These are phyloP conservation scores for Elasticomyces elasticus DNA, from an alignment of 495 filamentous ascomycete species.

Conservation along the genomic window DNA sequence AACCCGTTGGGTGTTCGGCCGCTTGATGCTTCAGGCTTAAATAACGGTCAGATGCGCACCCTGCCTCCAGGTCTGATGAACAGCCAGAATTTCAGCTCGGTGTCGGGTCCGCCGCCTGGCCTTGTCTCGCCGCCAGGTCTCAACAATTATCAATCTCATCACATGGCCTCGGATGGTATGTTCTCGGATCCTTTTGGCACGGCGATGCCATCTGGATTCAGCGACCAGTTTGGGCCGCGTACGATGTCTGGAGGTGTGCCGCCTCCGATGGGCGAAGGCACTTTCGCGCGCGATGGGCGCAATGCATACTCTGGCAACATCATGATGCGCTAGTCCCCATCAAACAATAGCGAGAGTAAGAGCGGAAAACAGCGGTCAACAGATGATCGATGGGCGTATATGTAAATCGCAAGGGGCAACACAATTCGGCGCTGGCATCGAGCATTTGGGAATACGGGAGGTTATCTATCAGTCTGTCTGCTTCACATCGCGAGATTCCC, in stretches of 20 bases:
- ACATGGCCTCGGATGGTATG: slow-evolving; percentile 12
- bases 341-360: background rate
- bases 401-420: too few species aligned
- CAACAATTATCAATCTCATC: background rate
- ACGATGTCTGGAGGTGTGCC: slow-evolving; percentile 10
- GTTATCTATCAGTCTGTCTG: background rate
- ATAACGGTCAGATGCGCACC: slow-evolving; percentile 3
- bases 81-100: slow-evolving; percentile 12
- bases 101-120: slow-evolving; percentile 19
- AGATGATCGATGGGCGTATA: too few species aligned
- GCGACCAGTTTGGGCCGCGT: background rate
- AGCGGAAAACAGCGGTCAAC: too few species aligned
- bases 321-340: background rate
- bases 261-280: background rate
- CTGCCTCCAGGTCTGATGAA: slow-evolving; percentile 14
- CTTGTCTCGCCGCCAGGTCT: slow-evolving; percentile 3
- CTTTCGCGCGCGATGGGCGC: background rate
- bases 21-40: background rate
- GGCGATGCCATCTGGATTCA: slow-evolving; percentile 6
- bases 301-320: slow-evolving; percentile 4
- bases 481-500: slow-evolving; percentile 2
- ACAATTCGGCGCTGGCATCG: too few species aligned
- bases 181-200: slow-evolving; percentile 16
- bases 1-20: slow-evolving; percentile 84
- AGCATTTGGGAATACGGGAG: background rate